A percentile compares a stretch with the other conserved stretches of the same genome.
These are phyloP conservation scores for Heliamphora exappendiculata DNA, from an alignment of 148 eudicot genomes.

Conservation along the genomic window DNA sequence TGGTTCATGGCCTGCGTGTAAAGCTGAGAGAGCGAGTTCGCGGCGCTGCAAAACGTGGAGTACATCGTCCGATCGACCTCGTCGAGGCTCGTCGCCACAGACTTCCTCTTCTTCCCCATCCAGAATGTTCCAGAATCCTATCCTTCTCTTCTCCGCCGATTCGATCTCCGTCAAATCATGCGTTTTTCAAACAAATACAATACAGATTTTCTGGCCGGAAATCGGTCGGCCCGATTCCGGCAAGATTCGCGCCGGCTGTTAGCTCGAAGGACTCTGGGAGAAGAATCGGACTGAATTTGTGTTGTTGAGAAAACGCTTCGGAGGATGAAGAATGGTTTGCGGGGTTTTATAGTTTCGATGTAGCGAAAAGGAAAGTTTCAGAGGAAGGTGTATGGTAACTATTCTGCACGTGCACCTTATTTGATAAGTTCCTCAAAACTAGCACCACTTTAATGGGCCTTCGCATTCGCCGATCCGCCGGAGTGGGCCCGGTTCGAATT, in stretches of 20 bases:
- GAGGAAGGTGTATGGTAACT: background rate
- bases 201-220: background rate
- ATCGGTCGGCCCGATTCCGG: background rate
- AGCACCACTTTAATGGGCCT: no score
- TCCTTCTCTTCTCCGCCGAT: conserved; percentile 6
- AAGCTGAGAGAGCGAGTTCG: conserved; percentile 78
- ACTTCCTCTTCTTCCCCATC: conserved; percentile 87
- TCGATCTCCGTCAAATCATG: conserved; percentile 5
- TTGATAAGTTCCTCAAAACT: no score
- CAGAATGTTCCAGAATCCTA: background rate
- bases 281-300: background rate
- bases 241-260: background rate
- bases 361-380: background rate
- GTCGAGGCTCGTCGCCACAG: conserved; percentile 61
- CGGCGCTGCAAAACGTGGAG: conserved; percentile 63
- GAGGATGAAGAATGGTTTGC: background rate
- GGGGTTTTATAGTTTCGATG: background rate
- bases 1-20: conserved; percentile 80
- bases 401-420: background rate
- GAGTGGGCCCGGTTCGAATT: no score
- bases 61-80: conserved; percentile 95
- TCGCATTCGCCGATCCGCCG: no score
- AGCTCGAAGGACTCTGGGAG: background rate
- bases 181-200: background rate
- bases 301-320: background rate